These are phyloP conservation scores for Rubus parviflorus DNA, from an alignment of 306 rosid species.

Conservation along the genomic window DNA sequence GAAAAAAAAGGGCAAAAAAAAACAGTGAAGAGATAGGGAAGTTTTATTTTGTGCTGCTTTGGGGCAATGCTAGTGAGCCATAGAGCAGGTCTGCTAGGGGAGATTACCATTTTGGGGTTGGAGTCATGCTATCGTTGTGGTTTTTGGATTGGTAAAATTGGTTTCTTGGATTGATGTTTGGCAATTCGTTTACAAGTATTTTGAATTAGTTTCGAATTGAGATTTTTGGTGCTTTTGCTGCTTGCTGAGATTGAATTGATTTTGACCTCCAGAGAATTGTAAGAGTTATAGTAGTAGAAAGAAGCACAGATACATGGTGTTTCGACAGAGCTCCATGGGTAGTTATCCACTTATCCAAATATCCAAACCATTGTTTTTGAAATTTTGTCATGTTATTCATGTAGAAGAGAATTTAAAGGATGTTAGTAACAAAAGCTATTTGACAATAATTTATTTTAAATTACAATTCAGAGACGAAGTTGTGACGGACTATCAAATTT, in stretches of 20 bases:
- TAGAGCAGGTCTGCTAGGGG: not conserved
- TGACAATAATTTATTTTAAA: not conserved
- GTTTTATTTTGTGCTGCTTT: not conserved
- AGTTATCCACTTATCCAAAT: not conserved
- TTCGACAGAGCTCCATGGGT: not conserved
- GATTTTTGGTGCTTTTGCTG: not conserved
- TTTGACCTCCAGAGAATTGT: not conserved
- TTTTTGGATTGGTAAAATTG: not conserved
- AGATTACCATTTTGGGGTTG: conserved; percentile 1
- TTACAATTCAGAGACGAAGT: too few relatives aligned
- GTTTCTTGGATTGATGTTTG: not conserved
- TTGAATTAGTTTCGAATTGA: not conserved
- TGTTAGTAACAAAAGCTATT: not conserved
- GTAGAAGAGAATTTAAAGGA: not conserved
- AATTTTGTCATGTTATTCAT: not conserved
- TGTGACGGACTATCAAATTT: not conserved
- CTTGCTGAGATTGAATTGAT: not conserved
- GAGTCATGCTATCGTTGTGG: not conserved
- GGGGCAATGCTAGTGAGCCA: not conserved
- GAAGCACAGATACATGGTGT: not conserved
- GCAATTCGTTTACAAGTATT: not conserved
- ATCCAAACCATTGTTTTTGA: not conserved
- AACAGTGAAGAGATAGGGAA: not conserved
- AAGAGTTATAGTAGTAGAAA: not conserved
- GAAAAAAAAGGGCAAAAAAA: not conserved